A percentile compares a stretch with the other conserved stretches of the same genome.
Conservation (phyloP, 1,139 yeast genomes). For the Lizanozyma gosingica region DNA sequence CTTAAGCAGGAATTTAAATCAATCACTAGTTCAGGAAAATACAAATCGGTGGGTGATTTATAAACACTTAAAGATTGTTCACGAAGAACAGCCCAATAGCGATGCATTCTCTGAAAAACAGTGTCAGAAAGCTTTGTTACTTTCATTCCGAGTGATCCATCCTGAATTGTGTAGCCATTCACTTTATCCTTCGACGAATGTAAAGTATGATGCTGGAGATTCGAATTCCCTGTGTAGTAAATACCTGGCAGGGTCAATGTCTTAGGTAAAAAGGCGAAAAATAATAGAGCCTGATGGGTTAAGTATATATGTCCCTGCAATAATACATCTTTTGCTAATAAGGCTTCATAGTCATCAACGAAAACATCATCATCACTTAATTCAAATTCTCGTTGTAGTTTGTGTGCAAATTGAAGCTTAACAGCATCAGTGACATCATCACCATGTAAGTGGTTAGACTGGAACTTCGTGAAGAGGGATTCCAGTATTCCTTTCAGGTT, state of each 20-base stretch:
- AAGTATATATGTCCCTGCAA: slow-evolving; percentile 79
- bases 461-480: slow-evolving; percentile 13
- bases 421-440: slow-evolving; percentile 7
- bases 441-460: slow-evolving; percentile 5
- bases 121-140: slow-evolving; percentile 36
- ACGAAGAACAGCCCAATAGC: slow-evolving; percentile 72
- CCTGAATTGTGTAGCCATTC: slow-evolving; percentile 18
- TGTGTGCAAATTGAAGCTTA: slow-evolving; percentile 24
- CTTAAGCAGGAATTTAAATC: slow-evolving; percentile 57
- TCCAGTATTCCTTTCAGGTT: slow-evolving; percentile 17
- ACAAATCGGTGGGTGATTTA: slow-evolving; percentile 63
- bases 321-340: slow-evolving; percentile 76
- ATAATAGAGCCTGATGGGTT: slow-evolving; percentile 56
- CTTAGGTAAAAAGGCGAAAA: slow-evolving; percentile 76
- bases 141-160: slow-evolving; percentile 44
- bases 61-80: slow-evolving; percentile 65
- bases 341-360: slow-evolving; percentile 54
- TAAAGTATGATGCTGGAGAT: background rate
- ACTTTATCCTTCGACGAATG: slow-evolving; percentile 3
- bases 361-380: slow-evolving; percentile 43
- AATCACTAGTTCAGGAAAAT: slow-evolving; percentile 72
- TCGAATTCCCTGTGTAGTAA: background rate
- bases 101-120: slow-evolving; percentile 17
- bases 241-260: slow-evolving; percentile 10
- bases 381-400: slow-evolving; percentile 28